Conservation (phyloP, 192 early-diverging fungal genomes). For the Coemansia sp. region DNA sequence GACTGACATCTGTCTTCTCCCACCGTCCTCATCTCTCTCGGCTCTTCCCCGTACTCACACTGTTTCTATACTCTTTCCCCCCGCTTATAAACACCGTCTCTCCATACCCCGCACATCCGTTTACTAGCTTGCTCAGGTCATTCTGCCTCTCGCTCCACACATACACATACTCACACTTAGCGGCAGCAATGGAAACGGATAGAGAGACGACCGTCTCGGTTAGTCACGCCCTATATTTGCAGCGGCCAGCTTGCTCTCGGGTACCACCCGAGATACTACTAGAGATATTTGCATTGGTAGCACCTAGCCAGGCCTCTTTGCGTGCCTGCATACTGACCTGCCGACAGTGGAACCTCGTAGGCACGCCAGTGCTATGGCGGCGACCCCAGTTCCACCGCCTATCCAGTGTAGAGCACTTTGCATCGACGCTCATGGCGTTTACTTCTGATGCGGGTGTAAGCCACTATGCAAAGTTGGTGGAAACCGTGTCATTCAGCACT, state of each 20-base stretch:
- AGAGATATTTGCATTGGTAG: slow-evolving; percentile 30
- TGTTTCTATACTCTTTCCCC: background rate
- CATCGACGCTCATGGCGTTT: slow-evolving; percentile 23
- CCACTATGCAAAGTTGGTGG: slow-evolving; percentile 31
- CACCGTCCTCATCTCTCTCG: background rate
- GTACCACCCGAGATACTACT: slow-evolving; percentile 42
- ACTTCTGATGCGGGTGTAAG: slow-evolving; percentile 9
- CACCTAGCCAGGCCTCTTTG: slow-evolving; percentile 34
- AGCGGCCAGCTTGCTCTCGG: slow-evolving; percentile 26
- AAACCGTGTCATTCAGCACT: slow-evolving; percentile 44
- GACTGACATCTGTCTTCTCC: slow-evolving; percentile 3
- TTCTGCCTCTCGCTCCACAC: background rate
- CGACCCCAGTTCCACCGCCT: slow-evolving; percentile 49
- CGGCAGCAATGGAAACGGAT: background rate
- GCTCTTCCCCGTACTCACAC: background rate
- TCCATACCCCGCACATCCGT: background rate
- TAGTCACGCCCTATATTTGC: background rate
- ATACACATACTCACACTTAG: background rate
- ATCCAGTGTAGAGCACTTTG: slow-evolving; percentile 39
- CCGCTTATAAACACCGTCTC: slow-evolving; percentile 1
- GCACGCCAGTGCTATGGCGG: slow-evolving; percentile 55
- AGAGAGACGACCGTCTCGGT: background rate
- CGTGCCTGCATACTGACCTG: slow-evolving; percentile 50
- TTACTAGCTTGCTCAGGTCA: background rate
- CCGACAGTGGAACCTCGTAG: slow-evolving; percentile 54